These are phyloP conservation scores for Tricharina praecox DNA, from an alignment of 495 filamentous ascomycete species.

Conservation along the genomic window DNA sequence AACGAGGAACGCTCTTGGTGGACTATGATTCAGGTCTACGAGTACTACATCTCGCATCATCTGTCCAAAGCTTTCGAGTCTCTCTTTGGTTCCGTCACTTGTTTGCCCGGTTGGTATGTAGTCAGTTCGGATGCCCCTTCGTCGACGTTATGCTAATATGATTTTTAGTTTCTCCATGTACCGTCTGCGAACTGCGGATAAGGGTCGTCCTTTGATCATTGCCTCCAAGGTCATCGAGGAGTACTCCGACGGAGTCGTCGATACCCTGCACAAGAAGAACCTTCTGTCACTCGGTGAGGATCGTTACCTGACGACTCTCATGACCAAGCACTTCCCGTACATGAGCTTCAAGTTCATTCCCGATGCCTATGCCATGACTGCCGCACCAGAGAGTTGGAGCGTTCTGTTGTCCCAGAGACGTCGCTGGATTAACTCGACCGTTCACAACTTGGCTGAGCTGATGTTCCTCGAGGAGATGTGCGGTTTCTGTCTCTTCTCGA, in stretches of 20 bases:
- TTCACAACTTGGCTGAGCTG: slow-evolving; percentile 93
- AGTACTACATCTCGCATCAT: slow-evolving; percentile 97
- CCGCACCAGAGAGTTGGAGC: slow-evolving; percentile 80
- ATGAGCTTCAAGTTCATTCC: slow-evolving; percentile 98
- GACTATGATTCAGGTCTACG: slow-evolving; percentile 99
- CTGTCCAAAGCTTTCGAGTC: slow-evolving; percentile 96
- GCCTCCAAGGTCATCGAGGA: slow-evolving; percentile 71
- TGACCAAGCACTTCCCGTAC: slow-evolving; percentile 77
- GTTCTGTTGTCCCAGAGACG: slow-evolving; percentile 96
- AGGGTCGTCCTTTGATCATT: slow-evolving; percentile 88
- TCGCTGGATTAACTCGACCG: slow-evolving; percentile 98
- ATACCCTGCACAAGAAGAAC: slow-evolving; percentile 98
- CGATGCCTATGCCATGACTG: slow-evolving; percentile 81
- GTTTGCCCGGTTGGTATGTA: slow-evolving; percentile 52
- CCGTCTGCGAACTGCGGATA: slow-evolving; percentile 81
- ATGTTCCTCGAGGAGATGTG: slow-evolving; percentile 86
- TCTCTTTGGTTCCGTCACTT: slow-evolving; percentile 92
- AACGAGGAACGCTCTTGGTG: slow-evolving; percentile 85
- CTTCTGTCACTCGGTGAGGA: slow-evolving; percentile 87
- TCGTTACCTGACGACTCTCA: slow-evolving; percentile 86
- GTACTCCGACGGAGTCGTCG: slow-evolving; percentile 83
- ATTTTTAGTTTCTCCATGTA: slow-evolving; percentile 88
- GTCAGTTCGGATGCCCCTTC: background rate
- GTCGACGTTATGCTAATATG: background rate
- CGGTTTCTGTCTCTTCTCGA: slow-evolving; percentile 99